Conservation (phyloP, 1,139 yeast species). For the Magnusiomyces tetraspermus region DNA sequence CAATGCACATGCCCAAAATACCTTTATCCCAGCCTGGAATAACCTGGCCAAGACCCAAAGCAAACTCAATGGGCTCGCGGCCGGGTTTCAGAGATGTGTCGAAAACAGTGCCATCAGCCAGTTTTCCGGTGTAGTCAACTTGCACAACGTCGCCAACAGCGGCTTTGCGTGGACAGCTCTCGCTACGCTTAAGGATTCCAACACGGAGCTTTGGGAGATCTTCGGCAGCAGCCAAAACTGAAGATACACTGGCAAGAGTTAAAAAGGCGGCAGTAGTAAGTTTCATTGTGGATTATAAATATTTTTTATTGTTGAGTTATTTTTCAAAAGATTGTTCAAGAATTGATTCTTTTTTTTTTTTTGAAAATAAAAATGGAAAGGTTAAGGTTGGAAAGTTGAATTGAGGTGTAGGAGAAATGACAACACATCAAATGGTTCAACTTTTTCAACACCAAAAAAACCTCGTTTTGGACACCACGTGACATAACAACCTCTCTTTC, state of each 20-base stretch:
- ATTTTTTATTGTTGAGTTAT: too few relatives aligned
- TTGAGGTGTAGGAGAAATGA: too few relatives aligned
- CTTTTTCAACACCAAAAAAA: too few relatives aligned
- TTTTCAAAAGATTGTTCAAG: too few relatives aligned
- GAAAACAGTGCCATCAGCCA: conserved; percentile 59
- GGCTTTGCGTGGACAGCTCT: conserved; percentile 48
- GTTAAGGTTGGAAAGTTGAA: too few relatives aligned
- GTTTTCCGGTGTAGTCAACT: conserved; percentile 68
- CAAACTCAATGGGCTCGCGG: conserved; percentile 51
- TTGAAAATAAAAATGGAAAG: too few relatives aligned
- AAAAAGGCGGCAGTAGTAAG: conserved; percentile 15
- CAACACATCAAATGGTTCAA: too few relatives aligned
- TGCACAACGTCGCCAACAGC: conserved; percentile 53
- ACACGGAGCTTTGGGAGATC: conserved; percentile 25
- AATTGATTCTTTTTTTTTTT: too few relatives aligned
- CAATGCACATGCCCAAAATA: conserved; percentile 68
- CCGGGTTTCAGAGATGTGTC: conserved; percentile 65
- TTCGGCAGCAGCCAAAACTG: conserved; percentile 16
- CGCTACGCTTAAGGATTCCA: conserved; percentile 38
- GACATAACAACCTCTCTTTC: too few relatives aligned
- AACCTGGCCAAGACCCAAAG: conserved; percentile 66
- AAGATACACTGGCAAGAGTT: conserved; percentile 14
- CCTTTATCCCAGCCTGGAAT: conserved; percentile 89
- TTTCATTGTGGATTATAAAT: not conserved
- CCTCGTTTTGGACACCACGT: too few relatives aligned